A percentile compares a stretch with the other conserved stretches of the same genome.
Conservation (phyloP, 768 basidiomycete genomes). For the Serendipita sp. region DNA sequence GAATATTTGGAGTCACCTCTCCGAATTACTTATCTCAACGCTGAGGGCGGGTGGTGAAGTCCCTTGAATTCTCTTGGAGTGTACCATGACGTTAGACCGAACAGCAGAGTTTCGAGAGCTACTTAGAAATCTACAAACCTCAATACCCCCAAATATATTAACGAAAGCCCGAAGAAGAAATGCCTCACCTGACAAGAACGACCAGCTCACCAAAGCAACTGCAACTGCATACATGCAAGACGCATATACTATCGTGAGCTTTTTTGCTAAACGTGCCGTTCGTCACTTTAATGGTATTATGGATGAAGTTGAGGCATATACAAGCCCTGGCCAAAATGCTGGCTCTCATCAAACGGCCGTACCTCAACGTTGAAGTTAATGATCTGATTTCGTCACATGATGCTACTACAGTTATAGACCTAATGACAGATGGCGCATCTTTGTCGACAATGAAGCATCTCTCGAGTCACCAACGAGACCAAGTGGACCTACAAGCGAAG, state of each 20-base stretch:
- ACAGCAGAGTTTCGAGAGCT: constrained; percentile 44
- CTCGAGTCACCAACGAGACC: constrained; percentile 82
- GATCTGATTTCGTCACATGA: constrained; percentile 35
- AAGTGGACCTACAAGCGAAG: constrained; percentile 84
- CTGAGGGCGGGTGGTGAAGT: too few relatives aligned
- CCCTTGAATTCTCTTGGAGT: background rate
- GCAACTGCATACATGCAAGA: constrained; percentile 52
- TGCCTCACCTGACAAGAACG: constrained; percentile 22
- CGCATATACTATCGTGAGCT: constrained; percentile 50
- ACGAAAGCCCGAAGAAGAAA: constrained; percentile 15
- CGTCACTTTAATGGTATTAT: background rate
- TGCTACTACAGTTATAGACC: constrained; percentile 36
- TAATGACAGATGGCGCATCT: constrained; percentile 25
- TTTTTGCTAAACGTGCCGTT: constrained; percentile 15
- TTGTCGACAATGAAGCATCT: constrained; percentile 57
- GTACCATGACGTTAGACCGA: constrained; percentile 23
- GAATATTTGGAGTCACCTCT: too few relatives aligned
- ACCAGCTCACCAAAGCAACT: constrained; percentile 23
- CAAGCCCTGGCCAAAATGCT: constrained; percentile 57
- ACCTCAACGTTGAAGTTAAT: constrained; percentile 62
- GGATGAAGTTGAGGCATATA: constrained; percentile 51
- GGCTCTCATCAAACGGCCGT: constrained; percentile 60
- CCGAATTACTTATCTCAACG: too few relatives aligned
- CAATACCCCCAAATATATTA: constrained; percentile 14
- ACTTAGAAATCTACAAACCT: constrained; percentile 30